Percentiles rank a stretch among this genome's conserved stretches.
Evolutionary conservation across 495 filamentous ascomycete species (phyloP).

Genomic region (Chaetomidium leptoderma): DNA sequence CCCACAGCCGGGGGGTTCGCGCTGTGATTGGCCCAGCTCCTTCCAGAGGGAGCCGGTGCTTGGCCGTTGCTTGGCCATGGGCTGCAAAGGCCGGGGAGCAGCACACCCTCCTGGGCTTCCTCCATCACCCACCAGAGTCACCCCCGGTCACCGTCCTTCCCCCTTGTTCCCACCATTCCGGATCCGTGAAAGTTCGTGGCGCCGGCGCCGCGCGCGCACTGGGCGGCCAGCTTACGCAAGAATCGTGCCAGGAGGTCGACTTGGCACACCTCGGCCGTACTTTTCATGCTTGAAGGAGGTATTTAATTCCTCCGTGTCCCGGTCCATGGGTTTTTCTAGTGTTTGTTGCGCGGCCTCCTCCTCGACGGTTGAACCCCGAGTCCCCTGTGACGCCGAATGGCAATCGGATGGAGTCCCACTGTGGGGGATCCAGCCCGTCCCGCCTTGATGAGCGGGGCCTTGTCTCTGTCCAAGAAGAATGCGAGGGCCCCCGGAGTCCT

Average conservation of each 20-base stretch:
- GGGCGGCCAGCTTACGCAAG: background rate
- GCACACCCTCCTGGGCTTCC: background rate
- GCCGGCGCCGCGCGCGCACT: slow-evolving; percentile 9
- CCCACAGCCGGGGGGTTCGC: slow-evolving; percentile 15
- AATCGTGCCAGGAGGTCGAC: slow-evolving; percentile 6
- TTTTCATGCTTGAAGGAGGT: too few relatives aligned
- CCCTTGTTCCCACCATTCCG: slow-evolving; percentile 23
- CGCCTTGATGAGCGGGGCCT: background rate
- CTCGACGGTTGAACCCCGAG: background rate
- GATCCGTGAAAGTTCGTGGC: slow-evolving; percentile 20
- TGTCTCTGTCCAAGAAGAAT: background rate
- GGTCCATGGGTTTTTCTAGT: too few relatives aligned
- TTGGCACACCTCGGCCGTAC: slow-evolving; percentile 4
- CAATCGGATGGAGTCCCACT: slow-evolving; percentile 5
- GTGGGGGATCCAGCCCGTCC: slow-evolving; percentile 1
- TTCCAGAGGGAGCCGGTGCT: slow-evolving; percentile 20
- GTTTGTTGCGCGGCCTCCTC: background rate
- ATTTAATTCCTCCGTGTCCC: too few relatives aligned
- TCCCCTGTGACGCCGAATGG: background rate
- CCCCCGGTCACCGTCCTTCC: background rate
- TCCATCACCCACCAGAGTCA: background rate
- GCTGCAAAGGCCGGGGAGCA: slow-evolving; percentile 1
- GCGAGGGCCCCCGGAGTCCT: too few relatives aligned
- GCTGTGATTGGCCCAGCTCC: slow-evolving; percentile 27
- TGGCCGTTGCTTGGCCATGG: background rate